Percentiles rank a stretch among this genome's conserved stretches.
These are phyloP conservation scores for Dorcoceras hygrometricum DNA, from an alignment of 257 asterid genomes.

Conservation along the genomic window DNA sequence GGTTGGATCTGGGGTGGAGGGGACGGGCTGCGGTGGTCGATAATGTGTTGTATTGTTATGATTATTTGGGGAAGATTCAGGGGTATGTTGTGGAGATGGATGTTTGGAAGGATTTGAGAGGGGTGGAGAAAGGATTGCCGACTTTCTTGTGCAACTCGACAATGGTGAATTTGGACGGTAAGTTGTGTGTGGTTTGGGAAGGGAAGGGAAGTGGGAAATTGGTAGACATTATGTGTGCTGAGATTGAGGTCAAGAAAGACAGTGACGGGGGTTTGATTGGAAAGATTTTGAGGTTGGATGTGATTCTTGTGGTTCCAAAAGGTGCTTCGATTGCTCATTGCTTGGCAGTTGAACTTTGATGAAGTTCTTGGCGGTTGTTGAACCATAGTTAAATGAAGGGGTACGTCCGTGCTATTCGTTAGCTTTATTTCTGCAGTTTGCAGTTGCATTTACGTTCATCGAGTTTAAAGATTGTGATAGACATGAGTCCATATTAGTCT, in stretches of 20 bases:
- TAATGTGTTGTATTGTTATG: conserved; percentile 72
- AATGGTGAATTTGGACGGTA: conserved; percentile 77
- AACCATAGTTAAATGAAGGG: conserved; percentile 5
- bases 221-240: conserved; percentile 75
- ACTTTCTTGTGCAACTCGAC: conserved; percentile 81
- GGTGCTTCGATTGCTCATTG: conserved; percentile 77
- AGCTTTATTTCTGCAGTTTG: background rate
- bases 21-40: conserved; percentile 70
- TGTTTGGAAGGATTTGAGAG: conserved; percentile 74
- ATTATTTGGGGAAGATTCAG: conserved; percentile 78
- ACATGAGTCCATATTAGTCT: background rate
- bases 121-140: conserved; percentile 72
- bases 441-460: background rate
- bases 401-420: conserved; percentile 7
- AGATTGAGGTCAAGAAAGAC: conserved; percentile 62
- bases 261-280: conserved; percentile 64
- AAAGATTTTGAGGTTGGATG: conserved; percentile 52
- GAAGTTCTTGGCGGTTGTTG: conserved; percentile 12
- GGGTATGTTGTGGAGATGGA: conserved; percentile 67
- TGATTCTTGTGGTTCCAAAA: conserved; percentile 61
- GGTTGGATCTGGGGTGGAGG: conserved; percentile 88
- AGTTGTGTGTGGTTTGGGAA: conserved; percentile 91
- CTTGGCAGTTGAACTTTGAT: conserved; percentile 67
- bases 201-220: conserved; percentile 63
- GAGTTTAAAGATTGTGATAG: background rate